phyloP scores from a whole-genome alignment of 345 rosid species.

The Toxicodendron radicans region DNA sequence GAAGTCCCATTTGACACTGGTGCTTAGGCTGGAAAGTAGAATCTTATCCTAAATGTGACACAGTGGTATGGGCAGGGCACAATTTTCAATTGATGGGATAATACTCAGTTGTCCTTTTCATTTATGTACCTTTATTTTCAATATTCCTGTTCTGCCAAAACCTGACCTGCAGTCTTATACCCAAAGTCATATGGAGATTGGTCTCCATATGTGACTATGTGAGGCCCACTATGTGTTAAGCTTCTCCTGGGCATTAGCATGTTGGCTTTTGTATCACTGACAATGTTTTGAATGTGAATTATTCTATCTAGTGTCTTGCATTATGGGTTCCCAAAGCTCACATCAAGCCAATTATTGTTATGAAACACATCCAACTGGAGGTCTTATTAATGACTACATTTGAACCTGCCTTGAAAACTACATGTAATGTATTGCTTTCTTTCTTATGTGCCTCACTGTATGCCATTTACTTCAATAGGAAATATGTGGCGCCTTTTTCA shows the following conservation, averaged over 20 bases:
- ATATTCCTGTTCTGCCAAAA: constrained; percentile 16
- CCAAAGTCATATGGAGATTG: constrained; percentile 15
- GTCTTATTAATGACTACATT: neutral
- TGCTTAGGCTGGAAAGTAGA: constrained; percentile 22
- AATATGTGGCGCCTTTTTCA: neutral
- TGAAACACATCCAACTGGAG: neutral
- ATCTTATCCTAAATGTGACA: constrained; percentile 38
- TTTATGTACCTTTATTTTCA: constrained; percentile 19
- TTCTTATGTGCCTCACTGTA: neutral
- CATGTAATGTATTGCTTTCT: neutral
- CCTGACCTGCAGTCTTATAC: constrained; percentile 21
- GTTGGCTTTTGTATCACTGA: neutral
- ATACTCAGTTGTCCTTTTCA: constrained; percentile 15
- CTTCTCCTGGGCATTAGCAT: neutral
- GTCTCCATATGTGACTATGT: constrained; percentile 6
- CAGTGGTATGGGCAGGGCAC: constrained; percentile 36
- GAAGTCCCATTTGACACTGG: constrained; percentile 21
- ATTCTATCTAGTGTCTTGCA: neutral
- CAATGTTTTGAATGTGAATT: neutral
- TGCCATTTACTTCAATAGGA: neutral
- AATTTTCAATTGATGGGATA: constrained; percentile 29
- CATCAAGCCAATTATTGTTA: constrained; percentile 2
- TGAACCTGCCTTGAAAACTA: neutral
- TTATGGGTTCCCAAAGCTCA: neutral
- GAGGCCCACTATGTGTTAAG: constrained; percentile 14